phyloP scores from a whole-genome alignment of 148 eudicot genomes.

The Talinum fruticosum region DNA sequence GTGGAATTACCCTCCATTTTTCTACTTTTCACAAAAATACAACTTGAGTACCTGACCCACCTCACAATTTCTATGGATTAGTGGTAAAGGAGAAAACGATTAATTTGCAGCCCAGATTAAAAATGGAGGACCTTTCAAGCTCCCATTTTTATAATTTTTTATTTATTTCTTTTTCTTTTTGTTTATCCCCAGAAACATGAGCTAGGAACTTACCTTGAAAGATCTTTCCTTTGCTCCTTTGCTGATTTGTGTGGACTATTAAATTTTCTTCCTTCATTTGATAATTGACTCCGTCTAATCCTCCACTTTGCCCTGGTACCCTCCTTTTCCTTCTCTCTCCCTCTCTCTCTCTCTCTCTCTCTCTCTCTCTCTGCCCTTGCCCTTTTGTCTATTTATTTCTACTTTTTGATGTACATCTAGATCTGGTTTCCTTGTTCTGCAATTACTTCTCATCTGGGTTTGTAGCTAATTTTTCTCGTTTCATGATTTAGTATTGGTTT shows the following conservation, averaged over 20 bases:
- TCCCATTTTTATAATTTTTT: neutral
- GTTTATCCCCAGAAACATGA: constrained; percentile 18
- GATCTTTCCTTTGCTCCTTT: constrained; percentile 15
- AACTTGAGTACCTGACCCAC: constrained; percentile 19
- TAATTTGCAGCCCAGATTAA: constrained; percentile 16
- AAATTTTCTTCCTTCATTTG: neutral
- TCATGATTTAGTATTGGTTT: constrained; percentile 11
- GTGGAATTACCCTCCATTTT: neutral
- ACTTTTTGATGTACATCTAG: constrained; percentile 15
- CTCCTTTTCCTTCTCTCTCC: constrained; percentile 13
- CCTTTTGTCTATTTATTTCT: neutral
- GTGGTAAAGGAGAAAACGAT: constrained; percentile 4
- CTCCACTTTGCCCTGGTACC: constrained; percentile 26
- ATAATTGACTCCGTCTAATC: constrained; percentile 21
- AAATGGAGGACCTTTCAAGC: constrained; percentile 21
- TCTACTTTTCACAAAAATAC: neutral
- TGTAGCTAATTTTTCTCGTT: constrained; percentile 1
- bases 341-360: constrained; percentile 10
- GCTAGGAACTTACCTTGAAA: constrained; percentile 31
- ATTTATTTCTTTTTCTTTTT: neutral
- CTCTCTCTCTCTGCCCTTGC: neutral
- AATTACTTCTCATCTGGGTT: constrained; percentile 22
- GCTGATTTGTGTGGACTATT: constrained; percentile 8
- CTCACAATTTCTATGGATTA: constrained; percentile 13
- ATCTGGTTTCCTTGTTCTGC: constrained; percentile 24